phyloP scores from a whole-genome alignment of 768 basidiomycete species.

The Pleurotus ostreatus region DNA sequence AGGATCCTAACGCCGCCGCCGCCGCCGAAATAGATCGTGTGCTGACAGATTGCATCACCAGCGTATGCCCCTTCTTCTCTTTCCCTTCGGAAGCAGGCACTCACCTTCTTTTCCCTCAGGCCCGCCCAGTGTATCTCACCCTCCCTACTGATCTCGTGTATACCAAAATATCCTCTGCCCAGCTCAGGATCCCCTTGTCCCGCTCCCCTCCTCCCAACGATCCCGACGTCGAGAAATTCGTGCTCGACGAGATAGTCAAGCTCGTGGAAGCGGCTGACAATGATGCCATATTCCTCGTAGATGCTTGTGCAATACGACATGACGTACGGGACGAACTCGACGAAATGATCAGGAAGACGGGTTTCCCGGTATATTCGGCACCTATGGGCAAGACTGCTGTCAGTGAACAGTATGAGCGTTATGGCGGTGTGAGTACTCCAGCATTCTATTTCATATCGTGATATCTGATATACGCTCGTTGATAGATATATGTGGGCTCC shows the following conservation, averaged over 20 bases:
- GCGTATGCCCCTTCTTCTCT: slow-evolving; percentile 27
- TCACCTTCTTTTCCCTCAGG: slow-evolving; percentile 30
- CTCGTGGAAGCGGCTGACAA: slow-evolving; percentile 57
- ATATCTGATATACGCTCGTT: not conserved
- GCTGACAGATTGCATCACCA: slow-evolving; percentile 62
- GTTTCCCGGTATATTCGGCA: slow-evolving; percentile 68
- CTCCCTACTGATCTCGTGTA: slow-evolving; percentile 82
- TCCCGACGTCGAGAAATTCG: slow-evolving; percentile 56
- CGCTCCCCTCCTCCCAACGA: slow-evolving; percentile 49
- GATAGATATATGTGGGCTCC: slow-evolving; percentile 72
- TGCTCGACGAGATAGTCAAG: slow-evolving; percentile 67
- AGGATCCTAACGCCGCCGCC: slow-evolving; percentile 42
- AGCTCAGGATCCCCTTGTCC: slow-evolving; percentile 56
- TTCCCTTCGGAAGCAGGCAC: not conserved
- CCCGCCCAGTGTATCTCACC: slow-evolving; percentile 83
- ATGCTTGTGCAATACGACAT: slow-evolving; percentile 78
- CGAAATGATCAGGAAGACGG: slow-evolving; percentile 59
- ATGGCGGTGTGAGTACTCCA: slow-evolving; percentile 64
- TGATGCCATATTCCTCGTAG: slow-evolving; percentile 73
- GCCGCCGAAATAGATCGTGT: slow-evolving; percentile 70
- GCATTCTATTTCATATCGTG: not conserved
- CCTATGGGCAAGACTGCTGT: slow-evolving; percentile 83
- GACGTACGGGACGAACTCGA: slow-evolving; percentile 58
- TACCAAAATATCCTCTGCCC: slow-evolving; percentile 59
- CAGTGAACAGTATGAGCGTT: slow-evolving; percentile 66